These are phyloP conservation scores for Danielia reshetovae DNA, from an alignment of 805 yeast genomes.

Conservation along the genomic window DNA sequence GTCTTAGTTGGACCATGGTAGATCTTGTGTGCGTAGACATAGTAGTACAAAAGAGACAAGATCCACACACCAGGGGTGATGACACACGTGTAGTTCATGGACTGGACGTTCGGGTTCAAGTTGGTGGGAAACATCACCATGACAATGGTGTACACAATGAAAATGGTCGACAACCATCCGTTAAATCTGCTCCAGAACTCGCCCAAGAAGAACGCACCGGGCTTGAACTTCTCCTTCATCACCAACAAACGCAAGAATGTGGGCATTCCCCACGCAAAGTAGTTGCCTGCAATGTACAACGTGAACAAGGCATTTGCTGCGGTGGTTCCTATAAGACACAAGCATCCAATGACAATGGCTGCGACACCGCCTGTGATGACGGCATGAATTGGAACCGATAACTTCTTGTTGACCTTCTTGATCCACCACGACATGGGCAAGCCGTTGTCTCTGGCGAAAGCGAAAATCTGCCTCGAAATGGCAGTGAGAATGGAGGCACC, in stretches of 20 bases:
- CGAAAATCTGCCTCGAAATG: constrained; percentile 68
- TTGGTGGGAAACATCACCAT: constrained; percentile 60
- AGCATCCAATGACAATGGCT: constrained; percentile 50
- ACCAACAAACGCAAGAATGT: constrained; percentile 42
- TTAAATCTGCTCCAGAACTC: constrained; percentile 39
- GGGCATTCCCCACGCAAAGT: constrained; percentile 62
- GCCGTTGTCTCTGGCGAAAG: constrained; percentile 74
- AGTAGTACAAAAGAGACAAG: constrained; percentile 49
- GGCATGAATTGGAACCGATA: constrained; percentile 65
- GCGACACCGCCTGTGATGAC: constrained; percentile 44
- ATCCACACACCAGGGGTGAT: constrained; percentile 61
- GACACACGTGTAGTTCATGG: constrained; percentile 70
- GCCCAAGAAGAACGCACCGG: constrained; percentile 69
- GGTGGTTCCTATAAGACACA: constrained; percentile 53
- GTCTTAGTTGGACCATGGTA: constrained; percentile 53
- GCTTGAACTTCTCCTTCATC: constrained; percentile 48
- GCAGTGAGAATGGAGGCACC: constrained; percentile 61
- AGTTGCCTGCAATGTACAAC: constrained; percentile 58
- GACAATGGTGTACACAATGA: constrained; percentile 50
- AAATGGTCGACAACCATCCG: constrained; percentile 45
- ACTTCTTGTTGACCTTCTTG: constrained; percentile 51
- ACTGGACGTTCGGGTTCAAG: constrained; percentile 33
- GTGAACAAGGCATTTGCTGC: constrained; percentile 71
- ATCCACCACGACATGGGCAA: constrained; percentile 51
- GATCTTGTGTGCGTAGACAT: constrained; percentile 46